phyloP scores from a whole-genome alignment of 176 grass and related monocot species.

The Pharus latifolius region DNA sequence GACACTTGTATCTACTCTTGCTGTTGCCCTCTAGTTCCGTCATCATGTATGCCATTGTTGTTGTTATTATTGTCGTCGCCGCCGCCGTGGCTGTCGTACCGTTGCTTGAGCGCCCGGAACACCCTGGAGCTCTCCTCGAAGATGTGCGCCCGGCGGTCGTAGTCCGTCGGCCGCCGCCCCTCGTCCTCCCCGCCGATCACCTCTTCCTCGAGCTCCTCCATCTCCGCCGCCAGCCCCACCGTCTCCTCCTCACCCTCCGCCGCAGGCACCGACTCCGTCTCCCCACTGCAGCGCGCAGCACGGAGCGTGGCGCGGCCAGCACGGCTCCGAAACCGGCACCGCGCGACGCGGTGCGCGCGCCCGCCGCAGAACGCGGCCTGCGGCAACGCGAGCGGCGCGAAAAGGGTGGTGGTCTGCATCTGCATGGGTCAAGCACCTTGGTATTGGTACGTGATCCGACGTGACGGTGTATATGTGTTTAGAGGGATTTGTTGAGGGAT shows the following conservation, averaged over 20 bases:
- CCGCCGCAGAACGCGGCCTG: no score
- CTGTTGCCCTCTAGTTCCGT: no score
- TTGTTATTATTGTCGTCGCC: no score
- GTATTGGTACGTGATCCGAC: no score
- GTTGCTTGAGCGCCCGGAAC: constrained; percentile 48
- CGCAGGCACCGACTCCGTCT: neutral
- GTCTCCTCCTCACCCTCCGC: neutral
- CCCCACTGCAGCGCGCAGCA: neutral
- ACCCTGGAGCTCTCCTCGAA: constrained; percentile 71
- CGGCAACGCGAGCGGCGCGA: no score
- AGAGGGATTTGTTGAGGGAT: no score
- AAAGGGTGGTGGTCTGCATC: no score
- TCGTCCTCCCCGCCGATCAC: constrained; percentile 44
- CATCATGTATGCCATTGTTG: no score
- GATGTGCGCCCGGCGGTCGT: constrained; percentile 72
- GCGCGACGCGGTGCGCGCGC: neutral
- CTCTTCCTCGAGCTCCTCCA: constrained; percentile 48
- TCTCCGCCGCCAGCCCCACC: constrained; percentile 1
- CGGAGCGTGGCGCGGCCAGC: neutral
- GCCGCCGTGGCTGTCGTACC: neutral
- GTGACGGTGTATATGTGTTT: no score
- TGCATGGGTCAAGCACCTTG: no score
- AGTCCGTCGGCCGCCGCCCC: constrained; percentile 51
- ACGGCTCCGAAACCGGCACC: neutral
- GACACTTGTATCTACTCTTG: no score